phyloP scores from a whole-genome alignment of 1,139 yeast species.

The Sugiyamaella novakii region DNA sequence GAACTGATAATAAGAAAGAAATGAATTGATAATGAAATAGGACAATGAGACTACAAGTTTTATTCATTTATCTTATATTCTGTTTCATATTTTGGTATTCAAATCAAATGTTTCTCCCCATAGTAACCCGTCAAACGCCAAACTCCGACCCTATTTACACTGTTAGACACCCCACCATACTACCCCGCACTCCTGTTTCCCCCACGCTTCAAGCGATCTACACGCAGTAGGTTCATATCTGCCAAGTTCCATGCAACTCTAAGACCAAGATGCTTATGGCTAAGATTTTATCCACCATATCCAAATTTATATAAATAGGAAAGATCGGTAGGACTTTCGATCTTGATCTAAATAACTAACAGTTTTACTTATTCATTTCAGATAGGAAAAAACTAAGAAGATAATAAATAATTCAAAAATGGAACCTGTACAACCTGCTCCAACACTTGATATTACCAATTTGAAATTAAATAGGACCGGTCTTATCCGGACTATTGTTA shows the following conservation, averaged over 20 bases:
- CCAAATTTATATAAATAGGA: conserved; percentile 12
- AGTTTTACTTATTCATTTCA: conserved; percentile 1
- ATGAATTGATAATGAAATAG: too few relatives aligned
- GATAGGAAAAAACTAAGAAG: too few relatives aligned
- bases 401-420: not conserved
- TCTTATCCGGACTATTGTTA: conserved; percentile 21
- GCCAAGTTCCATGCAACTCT: conserved; percentile 1
- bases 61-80: too few relatives aligned
- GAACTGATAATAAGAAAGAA: too few relatives aligned
- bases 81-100: too few relatives aligned
- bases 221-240: not conserved
- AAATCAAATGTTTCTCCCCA: too few relatives aligned
- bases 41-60: too few relatives aligned
- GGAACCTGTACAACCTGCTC: conserved; percentile 3
- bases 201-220: conserved; percentile 10
- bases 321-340: not conserved
- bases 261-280: too few relatives aligned
- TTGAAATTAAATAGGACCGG: conserved; percentile 18
- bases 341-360: too few relatives aligned
- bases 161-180: not conserved
- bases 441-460: conserved; percentile 13
- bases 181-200: conserved; percentile 3
- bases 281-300: too few relatives aligned
- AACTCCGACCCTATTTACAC: not conserved
- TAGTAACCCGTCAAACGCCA: too few relatives aligned